Base-by-base conservation (phyloP, 2,329 filamentous ascomycete species). In the Cryphonectria japonica region DNA sequence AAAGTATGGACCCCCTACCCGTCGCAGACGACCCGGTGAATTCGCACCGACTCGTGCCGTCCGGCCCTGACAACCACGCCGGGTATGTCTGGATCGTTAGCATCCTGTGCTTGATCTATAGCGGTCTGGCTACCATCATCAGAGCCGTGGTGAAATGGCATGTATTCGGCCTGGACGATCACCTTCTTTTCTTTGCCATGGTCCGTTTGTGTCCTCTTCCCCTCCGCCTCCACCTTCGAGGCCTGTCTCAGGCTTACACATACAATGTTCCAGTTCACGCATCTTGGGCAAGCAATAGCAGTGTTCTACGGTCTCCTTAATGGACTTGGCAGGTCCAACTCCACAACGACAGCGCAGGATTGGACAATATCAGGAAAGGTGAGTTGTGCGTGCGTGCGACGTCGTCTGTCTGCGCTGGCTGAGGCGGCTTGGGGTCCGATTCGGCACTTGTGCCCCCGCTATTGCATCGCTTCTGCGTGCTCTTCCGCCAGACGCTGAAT, bases 31-130 rank as follows among this genome's bases (percentile, higher is more conserved):
- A 39, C 60, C 69, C 14, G 32, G 41, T 57, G 13, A 39, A 32
- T 43, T 64, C 46, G 62, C 69, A 39, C 60, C 69, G 3, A 68
- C 67, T 43, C 26, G 29, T 64, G 16, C 14, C 61, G 1, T 52
- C 59, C n/a, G 34, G 37, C 11, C 61, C 61, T 3, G 61, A 41
- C 37, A 62, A 69, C 22, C 69, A 71, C 50, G 61, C 61, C 11
- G 69, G 61, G 1, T 68, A 66, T 29, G n/a, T 71, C n/a, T 69
- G 66, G 69, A 71, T 71, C 6, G 66, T 59, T 5, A 66, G 52
- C 26, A 69, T 68, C 26, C 13, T 69, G 69, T 52, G 39, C 19
- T 22, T 61, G 6, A 62, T 69, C 19, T 71, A 69, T 32, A 69
- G 52, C 37, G 39, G 46, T 39, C 32, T 68, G 13, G 62, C 69